A percentile compares a stretch with the other conserved stretches of the same genome.
Evolutionary conservation across 345 rosid species (phyloP).

Genomic region (Brassica nigra): DNA sequence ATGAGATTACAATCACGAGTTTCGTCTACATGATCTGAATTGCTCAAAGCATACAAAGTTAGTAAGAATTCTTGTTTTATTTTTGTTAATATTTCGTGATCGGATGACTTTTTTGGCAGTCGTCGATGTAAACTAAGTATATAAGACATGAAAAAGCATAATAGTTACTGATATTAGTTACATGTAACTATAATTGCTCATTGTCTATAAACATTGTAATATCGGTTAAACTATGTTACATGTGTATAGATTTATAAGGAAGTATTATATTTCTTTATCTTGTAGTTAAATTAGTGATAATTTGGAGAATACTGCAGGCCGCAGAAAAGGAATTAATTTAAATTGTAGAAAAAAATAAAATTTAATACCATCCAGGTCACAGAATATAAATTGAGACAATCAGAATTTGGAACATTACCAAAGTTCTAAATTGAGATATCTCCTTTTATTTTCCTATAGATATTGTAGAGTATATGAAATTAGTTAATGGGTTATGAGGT

Average conservation of each 20-base stretch:
- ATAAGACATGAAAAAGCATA: not conserved
- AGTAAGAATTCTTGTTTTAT: not conserved
- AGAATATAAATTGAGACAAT: not conserved
- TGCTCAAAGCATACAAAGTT: not conserved
- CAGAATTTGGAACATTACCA: not conserved
- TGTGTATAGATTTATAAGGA: not conserved
- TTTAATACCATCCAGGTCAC: not conserved
- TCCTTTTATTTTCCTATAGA: not conserved
- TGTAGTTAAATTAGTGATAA: not conserved
- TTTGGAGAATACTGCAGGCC: not conserved
- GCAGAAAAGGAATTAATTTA: not conserved
- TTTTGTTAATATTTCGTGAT: not conserved
- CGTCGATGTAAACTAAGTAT: conserved; percentile 11
- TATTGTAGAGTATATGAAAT: not conserved
- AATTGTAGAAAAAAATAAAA: not conserved
- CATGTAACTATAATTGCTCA: not conserved
- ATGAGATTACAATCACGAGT: conserved; percentile 53
- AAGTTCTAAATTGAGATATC: not conserved
- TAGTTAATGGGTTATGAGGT: not conserved
- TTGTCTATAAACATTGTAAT: not conserved
- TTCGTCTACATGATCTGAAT: conserved; percentile 25
- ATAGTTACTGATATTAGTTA: not conserved
- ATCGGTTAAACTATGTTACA: not conserved
- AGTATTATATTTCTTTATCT: not conserved
- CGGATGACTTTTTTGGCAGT: conserved; percentile 25